A percentile compares a stretch with the other conserved stretches of the same genome.
Evolutionary conservation across 2,329 filamentous ascomycete species (phyloP).

Genomic region (Exophiala viscosa): DNA sequence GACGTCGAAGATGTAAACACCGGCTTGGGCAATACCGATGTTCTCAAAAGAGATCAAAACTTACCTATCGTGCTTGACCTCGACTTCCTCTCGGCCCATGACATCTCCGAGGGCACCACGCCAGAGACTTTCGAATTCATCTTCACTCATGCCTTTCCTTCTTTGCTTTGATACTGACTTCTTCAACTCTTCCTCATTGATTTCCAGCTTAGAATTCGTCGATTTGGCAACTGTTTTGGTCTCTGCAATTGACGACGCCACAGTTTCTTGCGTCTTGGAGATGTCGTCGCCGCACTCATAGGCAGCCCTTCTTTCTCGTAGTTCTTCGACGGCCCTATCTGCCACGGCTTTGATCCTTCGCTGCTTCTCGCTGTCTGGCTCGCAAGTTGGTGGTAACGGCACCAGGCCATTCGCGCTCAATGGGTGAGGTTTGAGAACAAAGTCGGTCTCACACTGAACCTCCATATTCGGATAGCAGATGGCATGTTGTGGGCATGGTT

Average conservation of each 20-base stretch:
- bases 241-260: constrained; percentile 1
- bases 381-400: constrained; percentile 85
- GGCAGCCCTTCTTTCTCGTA: constrained; percentile 79
- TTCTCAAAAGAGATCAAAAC: constrained; percentile 33
- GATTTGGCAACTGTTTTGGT: constrained; percentile 52
- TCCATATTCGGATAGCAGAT: constrained; percentile 77
- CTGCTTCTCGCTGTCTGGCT: constrained; percentile 90
- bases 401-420: constrained; percentile 75
- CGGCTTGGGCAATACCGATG: constrained; percentile 24
- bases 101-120: constrained; percentile 49
- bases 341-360: constrained; percentile 82
- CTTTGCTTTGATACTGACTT: constrained; percentile 69
- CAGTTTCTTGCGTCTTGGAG: constrained; percentile 40
- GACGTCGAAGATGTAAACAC: constrained; percentile 15
- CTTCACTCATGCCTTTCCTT: constrained; percentile 75
- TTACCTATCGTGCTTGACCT: constrained; percentile 57
- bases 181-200: constrained; percentile 69
- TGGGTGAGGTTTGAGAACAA: constrained; percentile 79
- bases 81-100: constrained; percentile 57
- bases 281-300: constrained; percentile 75
- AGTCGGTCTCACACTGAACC: constrained; percentile 79
- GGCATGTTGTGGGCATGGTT: constrained; percentile 84
- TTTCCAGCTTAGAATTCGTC: constrained; percentile 45
- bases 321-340: constrained; percentile 79
- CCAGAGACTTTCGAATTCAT: constrained; percentile 85